Percentiles rank a stretch among this genome's conserved stretches.
These are phyloP conservation scores for Closterium sp. DNA, from an alignment of 139 green algal genomes.

Conservation along the genomic window DNA sequence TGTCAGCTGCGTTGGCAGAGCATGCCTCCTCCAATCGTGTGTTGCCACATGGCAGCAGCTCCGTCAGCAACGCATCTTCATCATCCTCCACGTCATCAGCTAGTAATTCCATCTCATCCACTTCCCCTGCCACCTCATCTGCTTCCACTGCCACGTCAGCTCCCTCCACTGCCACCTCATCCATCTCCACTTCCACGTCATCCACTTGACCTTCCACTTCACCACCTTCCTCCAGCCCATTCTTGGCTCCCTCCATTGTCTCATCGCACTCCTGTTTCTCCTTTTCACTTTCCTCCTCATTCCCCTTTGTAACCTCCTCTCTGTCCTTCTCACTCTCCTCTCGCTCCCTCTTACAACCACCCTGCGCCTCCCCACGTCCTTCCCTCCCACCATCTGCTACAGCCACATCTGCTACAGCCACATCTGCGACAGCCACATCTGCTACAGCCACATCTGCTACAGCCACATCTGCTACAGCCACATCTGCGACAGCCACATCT, in stretches of 20 bases:
- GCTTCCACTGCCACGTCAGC: neutral
- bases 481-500: too few species aligned
- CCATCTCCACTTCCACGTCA: neutral
- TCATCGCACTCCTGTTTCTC: neutral
- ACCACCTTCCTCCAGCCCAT: neutral
- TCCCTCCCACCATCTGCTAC: too few species aligned
- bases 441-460: neutral
- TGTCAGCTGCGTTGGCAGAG: neutral
- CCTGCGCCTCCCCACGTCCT: too few species aligned
- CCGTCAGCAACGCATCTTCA: neutral
- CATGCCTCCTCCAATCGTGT: neutral
- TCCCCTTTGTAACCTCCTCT: too few species aligned
- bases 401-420: neutral
- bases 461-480: neutral
- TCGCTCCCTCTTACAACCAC: too few species aligned
- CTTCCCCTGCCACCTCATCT: neutral
- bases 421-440: neutral
- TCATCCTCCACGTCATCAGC: neutral
- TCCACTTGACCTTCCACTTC: neutral
- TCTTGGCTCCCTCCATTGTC: neutral
- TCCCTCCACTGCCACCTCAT: neutral
- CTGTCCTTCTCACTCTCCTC: too few species aligned
- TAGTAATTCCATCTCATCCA: neutral
- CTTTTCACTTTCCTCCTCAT: neutral
- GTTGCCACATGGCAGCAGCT: neutral